Evolutionary conservation across 2,329 filamentous ascomycete genomes (phyloP).

Genomic region (Nothomitra cinnamomea): DNA sequence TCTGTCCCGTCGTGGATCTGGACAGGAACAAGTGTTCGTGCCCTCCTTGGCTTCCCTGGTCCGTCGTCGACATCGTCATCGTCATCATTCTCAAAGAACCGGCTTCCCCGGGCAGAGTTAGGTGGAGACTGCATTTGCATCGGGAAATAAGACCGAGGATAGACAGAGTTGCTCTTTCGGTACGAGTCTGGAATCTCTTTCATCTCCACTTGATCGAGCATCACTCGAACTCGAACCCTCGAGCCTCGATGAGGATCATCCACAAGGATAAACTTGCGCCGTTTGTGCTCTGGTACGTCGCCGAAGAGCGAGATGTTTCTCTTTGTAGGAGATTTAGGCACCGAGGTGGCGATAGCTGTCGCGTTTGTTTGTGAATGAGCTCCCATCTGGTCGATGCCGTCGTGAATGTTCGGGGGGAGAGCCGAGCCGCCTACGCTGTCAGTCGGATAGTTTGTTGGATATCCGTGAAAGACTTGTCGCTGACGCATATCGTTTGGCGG

Average conservation of each 20-base stretch:
- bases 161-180: constrained; percentile 77
- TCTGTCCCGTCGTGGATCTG: constrained; percentile 49
- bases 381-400: constrained; percentile 33
- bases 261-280: constrained; percentile 91
- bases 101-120: constrained; percentile 54
- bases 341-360: constrained; percentile 24
- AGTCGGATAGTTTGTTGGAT: constrained; percentile 43
- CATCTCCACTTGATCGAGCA: constrained; percentile 84
- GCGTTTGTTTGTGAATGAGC: constrained; percentile 23
- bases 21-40: constrained; percentile 38
- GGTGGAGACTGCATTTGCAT: constrained; percentile 82
- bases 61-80: constrained; percentile 37
- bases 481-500: constrained; percentile 47
- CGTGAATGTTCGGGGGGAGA: constrained; percentile 48
- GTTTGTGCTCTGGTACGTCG: constrained; percentile 74
- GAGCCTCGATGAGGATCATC: constrained; percentile 72
- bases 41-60: constrained; percentile 23
- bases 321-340: constrained; percentile 21
- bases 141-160: constrained; percentile 79
- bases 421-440: constrained; percentile 36
- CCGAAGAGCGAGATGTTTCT: constrained; percentile 32
- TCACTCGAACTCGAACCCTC: constrained; percentile 75
- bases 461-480: constrained; percentile 56
- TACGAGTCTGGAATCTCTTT: constrained; percentile 94
- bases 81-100: constrained; percentile 56